Evolutionary conservation across 345 rosid species (phyloP), one percentile per base, ranked within the genome.

Genomic region (Hibiscus trionum): DNA sequence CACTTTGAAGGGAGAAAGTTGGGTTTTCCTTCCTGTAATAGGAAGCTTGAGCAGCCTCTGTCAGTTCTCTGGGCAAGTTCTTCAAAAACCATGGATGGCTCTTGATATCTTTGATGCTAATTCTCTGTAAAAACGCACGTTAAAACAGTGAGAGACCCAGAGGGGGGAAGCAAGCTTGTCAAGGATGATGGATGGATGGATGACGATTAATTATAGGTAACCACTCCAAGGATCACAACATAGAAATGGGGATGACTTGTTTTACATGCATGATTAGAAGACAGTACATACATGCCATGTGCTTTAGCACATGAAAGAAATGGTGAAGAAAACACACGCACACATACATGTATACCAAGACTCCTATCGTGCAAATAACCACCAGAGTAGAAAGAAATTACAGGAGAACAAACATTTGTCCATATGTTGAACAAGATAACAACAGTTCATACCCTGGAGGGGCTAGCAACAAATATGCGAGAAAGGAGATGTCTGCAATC

Each of bases 31-130:
- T 86, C 77, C 72, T 83, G 80, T 85, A 87, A 71, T 83, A 87
- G 68, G 78, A 73, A 70, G 88, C 91, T 83, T 85, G 93, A 80
- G 90, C 90, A 72, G 88, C 79, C 87, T 86, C 93, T 1, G 85
- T 85, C 50, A 91, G 81, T 74, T 93, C 96, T 71, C 90, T 79
- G 0, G 98, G 93, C 84, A 93, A 72, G 88, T 91, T 91, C 80
- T 86, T 91, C 61, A 86, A 50, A 78, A 93, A 93, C 97, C 97
- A 93, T 11, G 90, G 94, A 76, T 93, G 98, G 29, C 77, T 86
- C 82, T 87, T 91, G 78, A 93, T 88, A 44, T 93, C 97, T 52
- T 80, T 86, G 73, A 93, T 91, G 70, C 82, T 84, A 59, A 93
- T 83, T 79, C 98, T 91, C 98, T 93, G 86, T 68, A 69, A 73